Conservation (phyloP, 139 green algal species). For the Yamagishiella unicocca region DNA sequence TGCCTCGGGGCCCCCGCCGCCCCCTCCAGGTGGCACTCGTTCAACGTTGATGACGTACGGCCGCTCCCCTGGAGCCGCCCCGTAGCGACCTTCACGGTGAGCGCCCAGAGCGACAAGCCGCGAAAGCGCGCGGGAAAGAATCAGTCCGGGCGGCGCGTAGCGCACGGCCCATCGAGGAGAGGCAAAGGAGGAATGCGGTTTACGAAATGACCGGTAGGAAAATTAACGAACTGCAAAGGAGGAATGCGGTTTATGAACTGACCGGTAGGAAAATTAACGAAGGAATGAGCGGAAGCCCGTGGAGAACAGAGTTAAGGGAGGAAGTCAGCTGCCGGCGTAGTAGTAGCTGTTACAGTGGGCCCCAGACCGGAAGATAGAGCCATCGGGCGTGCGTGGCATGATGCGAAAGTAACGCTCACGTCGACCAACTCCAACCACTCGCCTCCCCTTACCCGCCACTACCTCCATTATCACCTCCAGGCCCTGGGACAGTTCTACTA, state of each 20-base stretch:
- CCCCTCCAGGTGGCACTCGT: constrained; percentile 35
- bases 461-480: not conserved
- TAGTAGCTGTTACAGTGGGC: too few species aligned
- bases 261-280: too few species aligned
- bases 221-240: not conserved
- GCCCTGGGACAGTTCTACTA: constrained; percentile 59
- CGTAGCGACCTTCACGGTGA: constrained; percentile 62
- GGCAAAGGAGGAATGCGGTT: not conserved
- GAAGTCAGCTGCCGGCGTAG: too few species aligned
- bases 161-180: not conserved
- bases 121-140: not conserved
- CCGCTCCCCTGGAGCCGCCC: constrained; percentile 61
- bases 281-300: too few species aligned
- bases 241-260: not conserved
- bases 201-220: not conserved
- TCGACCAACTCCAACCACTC: not conserved
- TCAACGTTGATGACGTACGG: constrained; percentile 56
- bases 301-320: too few species aligned
- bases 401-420: too few species aligned
- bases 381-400: too few species aligned
- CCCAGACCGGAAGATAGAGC: too few species aligned
- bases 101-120: too few species aligned
- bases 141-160: not conserved
- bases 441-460: not conserved
- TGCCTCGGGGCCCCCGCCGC: not conserved